Evolutionary conservation across 306 rosid genomes (phyloP).

Genomic region (Phaseolus lunatus): DNA sequence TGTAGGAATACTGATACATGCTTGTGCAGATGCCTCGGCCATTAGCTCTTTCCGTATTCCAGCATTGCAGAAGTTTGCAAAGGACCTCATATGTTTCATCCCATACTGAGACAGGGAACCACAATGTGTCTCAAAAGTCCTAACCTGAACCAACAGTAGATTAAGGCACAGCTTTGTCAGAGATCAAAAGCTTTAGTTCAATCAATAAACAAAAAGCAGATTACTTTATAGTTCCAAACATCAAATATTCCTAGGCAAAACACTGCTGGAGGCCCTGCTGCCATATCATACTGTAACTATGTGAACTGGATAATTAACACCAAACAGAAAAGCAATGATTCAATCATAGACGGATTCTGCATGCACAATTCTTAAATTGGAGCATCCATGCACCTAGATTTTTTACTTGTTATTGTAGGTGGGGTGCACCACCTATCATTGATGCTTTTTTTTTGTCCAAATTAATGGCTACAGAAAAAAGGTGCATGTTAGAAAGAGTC

Average conservation of each 20-base stretch:
- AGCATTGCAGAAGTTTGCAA: conserved; percentile 93
- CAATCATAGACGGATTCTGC: conserved; percentile 19
- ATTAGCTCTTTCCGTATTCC: conserved; percentile 71
- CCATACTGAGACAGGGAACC: conserved; percentile 96
- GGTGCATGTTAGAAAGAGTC: background rate
- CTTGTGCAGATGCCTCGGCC: conserved; percentile 86
- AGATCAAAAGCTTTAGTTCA: conserved; percentile 25
- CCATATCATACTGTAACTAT: conserved; percentile 20
- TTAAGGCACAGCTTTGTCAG: conserved; percentile 4
- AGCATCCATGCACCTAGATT: background rate
- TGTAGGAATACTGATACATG: conserved; percentile 69
- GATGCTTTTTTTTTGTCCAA: background rate
- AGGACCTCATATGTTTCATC: conserved; percentile 95
- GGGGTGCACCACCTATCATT: background rate
- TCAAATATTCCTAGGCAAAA: conserved; percentile 4
- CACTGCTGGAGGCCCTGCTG: background rate
- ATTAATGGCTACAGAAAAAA: background rate
- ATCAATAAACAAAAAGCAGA: conserved; percentile 3
- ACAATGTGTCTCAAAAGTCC: conserved; percentile 85
- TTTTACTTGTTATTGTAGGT: background rate
- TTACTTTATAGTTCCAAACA: background rate
- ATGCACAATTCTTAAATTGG: background rate
- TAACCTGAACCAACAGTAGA: conserved; percentile 64
- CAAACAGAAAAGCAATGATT: conserved; percentile 20
- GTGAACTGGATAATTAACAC: conserved; percentile 20